Percentiles rank a stretch among this genome's conserved stretches.
Conservation (phyloP, 306 rosid genomes). For the Abrus precatorius region DNA sequence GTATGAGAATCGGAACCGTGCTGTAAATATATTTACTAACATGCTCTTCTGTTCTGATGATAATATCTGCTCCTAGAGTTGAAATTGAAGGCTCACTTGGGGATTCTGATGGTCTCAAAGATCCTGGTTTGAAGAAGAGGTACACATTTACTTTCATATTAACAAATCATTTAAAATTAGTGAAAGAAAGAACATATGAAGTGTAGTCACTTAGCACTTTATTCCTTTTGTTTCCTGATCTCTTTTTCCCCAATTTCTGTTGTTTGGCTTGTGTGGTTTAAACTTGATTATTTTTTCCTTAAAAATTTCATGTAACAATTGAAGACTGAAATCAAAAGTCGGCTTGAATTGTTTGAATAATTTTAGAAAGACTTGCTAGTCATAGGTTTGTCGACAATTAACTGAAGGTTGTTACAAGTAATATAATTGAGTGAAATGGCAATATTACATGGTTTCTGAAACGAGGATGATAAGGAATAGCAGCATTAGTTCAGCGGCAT, state of each 20-base stretch:
- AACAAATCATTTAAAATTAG: neutral
- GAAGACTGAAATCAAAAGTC: conserved; percentile 6
- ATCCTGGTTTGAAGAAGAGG: conserved; percentile 89
- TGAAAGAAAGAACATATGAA: neutral
- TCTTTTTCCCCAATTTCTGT: neutral
- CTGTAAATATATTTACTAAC: conserved; percentile 30
- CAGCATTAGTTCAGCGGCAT: conserved; percentile 2
- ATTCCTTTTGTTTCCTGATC: neutral
- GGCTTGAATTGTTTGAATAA: neutral
- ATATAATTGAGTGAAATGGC: conserved; percentile 33
- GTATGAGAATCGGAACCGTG: conserved; percentile 6
- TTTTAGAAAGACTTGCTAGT: neutral
- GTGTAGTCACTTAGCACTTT: neutral
- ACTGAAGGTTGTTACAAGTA: conserved; percentile 7
- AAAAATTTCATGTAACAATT: neutral
- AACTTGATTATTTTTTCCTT: neutral
- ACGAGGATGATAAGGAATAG: conserved; percentile 7
- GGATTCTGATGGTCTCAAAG: conserved; percentile 73
- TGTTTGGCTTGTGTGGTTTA: conserved; percentile 19
- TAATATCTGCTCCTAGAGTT: conserved; percentile 58
- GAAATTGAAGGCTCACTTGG: conserved; percentile 81
- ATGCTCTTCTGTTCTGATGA: conserved; percentile 40
- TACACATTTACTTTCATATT: conserved; percentile 39
- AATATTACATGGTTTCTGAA: conserved; percentile 18
- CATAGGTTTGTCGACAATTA: conserved; percentile 3